Evolutionary conservation across 2,329 filamentous ascomycete genomes (phyloP).

Genomic region (Cyphellophora attinorum): DNA sequence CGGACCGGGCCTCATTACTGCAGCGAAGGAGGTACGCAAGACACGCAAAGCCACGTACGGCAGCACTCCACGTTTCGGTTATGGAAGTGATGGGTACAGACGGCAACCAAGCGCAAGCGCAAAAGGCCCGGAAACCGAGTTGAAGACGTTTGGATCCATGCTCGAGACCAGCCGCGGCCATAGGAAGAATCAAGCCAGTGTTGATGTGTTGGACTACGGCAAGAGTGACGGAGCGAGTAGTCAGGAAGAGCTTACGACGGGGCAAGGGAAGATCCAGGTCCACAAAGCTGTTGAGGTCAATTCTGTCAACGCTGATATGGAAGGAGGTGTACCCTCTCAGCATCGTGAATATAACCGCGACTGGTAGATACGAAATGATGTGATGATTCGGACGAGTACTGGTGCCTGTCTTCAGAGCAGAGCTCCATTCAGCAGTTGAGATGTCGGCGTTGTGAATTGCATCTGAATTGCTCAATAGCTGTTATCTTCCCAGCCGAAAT

Average conservation of each 20-base stretch:
- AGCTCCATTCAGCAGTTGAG: no score
- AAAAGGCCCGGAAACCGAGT: background rate
- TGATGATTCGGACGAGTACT: no score
- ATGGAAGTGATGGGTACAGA: background rate
- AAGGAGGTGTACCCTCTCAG: no score
- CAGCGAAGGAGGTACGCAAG: slow-evolving; percentile 1
- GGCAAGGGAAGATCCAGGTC: background rate
- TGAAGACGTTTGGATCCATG: background rate
- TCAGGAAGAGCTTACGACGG: background rate
- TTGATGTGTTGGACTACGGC: background rate
- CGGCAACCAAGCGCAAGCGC: background rate
- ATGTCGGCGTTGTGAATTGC: no score
- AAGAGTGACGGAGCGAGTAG: background rate
- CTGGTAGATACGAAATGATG: no score
- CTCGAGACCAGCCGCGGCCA: background rate
- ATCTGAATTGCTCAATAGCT: no score
- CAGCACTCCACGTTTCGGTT: background rate
- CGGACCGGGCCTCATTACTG: background rate
- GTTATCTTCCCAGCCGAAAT: no score
- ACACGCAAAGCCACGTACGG: background rate
- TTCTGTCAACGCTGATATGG: no score
- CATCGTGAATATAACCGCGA: no score
- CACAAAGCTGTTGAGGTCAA: background rate
- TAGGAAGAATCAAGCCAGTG: background rate
- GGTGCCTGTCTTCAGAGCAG: no score